Conservation (phyloP, 2,329 filamentous ascomycete genomes). For the Claviceps maximensis region DNA sequence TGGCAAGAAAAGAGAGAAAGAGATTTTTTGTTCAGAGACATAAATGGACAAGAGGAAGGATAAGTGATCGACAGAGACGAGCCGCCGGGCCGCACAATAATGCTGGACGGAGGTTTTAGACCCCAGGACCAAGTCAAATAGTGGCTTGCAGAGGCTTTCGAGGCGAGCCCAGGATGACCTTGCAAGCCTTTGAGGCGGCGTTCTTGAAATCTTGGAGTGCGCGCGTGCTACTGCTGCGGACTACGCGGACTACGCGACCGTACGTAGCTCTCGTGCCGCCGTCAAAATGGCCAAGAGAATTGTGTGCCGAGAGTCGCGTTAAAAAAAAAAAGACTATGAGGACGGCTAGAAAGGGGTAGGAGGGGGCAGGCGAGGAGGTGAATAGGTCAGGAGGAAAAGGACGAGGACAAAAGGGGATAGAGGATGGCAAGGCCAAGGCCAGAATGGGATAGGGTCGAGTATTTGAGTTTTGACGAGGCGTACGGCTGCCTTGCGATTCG, state of each 20-base stretch:
- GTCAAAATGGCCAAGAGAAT: too few relatives aligned
- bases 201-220: too few relatives aligned
- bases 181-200: neutral
- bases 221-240: too few relatives aligned
- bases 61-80: neutral
- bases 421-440: conserved; percentile 2
- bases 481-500: conserved; percentile 5
- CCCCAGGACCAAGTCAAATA: neutral
- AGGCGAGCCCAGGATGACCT: neutral
- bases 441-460: conserved; percentile 6
- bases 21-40: neutral
- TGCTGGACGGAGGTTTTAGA: neutral
- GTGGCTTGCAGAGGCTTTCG: conserved; percentile 1
- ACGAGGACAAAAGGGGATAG: conserved; percentile 4
- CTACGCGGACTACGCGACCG: neutral
- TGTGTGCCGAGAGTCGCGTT: neutral
- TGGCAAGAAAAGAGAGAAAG: neutral
- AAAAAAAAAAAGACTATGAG: neutral
- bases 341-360: conserved; percentile 1
- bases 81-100: neutral
- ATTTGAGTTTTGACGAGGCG: conserved; percentile 7
- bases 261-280: too few relatives aligned
- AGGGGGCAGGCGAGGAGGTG: neutral
- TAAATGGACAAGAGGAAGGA: neutral
- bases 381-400: neutral